phyloP scores from a whole-genome alignment of 805 yeast species.

The Candida vaughaniae region DNA sequence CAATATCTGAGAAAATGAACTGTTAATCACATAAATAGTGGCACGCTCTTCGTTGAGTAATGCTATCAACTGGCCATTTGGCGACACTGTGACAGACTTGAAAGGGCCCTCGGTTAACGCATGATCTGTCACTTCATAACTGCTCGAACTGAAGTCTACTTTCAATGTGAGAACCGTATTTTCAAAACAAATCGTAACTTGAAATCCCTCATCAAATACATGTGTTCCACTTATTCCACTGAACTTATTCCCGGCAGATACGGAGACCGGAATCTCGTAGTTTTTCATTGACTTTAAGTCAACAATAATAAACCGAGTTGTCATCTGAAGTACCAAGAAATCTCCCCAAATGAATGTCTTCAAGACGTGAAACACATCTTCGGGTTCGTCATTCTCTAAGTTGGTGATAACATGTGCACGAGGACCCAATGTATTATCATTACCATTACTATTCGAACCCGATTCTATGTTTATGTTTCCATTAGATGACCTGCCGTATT shows the following conservation, averaged over 20 bases:
- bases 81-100: slow-evolving; percentile 42
- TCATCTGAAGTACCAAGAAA: slow-evolving; percentile 26
- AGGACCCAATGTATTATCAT: not conserved
- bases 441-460: not conserved
- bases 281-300: slow-evolving; percentile 40
- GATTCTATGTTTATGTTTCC: too few relatives aligned
- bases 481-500: not conserved
- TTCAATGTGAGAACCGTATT: slow-evolving; percentile 25
- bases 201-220: slow-evolving; percentile 12
- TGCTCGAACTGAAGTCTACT: slow-evolving; percentile 21
- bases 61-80: slow-evolving; percentile 57
- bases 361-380: slow-evolving; percentile 25
- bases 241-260: slow-evolving; percentile 18
- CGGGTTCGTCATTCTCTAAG: slow-evolving; percentile 31
- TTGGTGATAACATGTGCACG: slow-evolving; percentile 23
- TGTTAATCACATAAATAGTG: slow-evolving; percentile 50
- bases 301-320: slow-evolving; percentile 31
- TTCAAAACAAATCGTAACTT: slow-evolving; percentile 25
- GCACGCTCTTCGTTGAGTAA: slow-evolving; percentile 36
- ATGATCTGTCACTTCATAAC: slow-evolving; percentile 34
- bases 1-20: slow-evolving; percentile 43
- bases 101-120: slow-evolving; percentile 51
- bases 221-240: slow-evolving; percentile 19
- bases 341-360: slow-evolving; percentile 10
- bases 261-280: slow-evolving; percentile 34